These are phyloP conservation scores for Quercus rubra DNA, from an alignment of 306 rosid species.

Conservation along the genomic window DNA sequence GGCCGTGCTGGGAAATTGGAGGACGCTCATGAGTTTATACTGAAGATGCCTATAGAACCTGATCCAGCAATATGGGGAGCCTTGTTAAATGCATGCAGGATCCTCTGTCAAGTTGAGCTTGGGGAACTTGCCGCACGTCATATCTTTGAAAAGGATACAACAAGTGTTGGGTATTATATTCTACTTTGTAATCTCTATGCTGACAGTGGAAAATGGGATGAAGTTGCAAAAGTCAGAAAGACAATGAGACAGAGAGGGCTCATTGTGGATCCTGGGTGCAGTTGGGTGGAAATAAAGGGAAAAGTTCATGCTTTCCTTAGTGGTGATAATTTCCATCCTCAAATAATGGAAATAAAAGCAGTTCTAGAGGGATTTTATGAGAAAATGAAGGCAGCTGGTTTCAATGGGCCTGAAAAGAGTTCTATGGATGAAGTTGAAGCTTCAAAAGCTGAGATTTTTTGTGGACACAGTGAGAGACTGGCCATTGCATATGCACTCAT, in stretches of 20 bases:
- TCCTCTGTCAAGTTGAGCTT: slow-evolving; percentile 64
- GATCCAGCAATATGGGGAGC: slow-evolving; percentile 96
- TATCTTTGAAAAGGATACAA: slow-evolving; percentile 54
- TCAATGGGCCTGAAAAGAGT: slow-evolving; percentile 34
- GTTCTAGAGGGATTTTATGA: slow-evolving; percentile 63
- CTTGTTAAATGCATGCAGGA: slow-evolving; percentile 76
- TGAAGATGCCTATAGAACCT: slow-evolving; percentile 65
- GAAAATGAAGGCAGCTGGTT: slow-evolving; percentile 60
- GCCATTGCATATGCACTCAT: slow-evolving; percentile 77
- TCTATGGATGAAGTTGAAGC: slow-evolving; percentile 45
- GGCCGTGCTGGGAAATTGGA: slow-evolving; percentile 73
- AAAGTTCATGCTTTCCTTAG: slow-evolving; percentile 88
- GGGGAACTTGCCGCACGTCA: slow-evolving; percentile 74
- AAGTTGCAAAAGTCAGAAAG: slow-evolving; percentile 59
- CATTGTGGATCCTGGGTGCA: slow-evolving; percentile 83
- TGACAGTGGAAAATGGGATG: slow-evolving; percentile 65
- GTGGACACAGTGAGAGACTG: slow-evolving; percentile 89
- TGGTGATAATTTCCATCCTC: slow-evolving; percentile 68
- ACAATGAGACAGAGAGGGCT: slow-evolving; percentile 72
- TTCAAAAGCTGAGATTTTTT: slow-evolving; percentile 84
- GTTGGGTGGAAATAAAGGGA: slow-evolving; percentile 88
- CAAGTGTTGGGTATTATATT: slow-evolving; percentile 68
- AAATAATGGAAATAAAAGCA: slow-evolving; percentile 50
- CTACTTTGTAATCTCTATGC: slow-evolving; percentile 78
- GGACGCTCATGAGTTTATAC: slow-evolving; percentile 63